Conservation (phyloP, 1,139 yeast genomes). For the Casaregolazyma lundiana region DNA sequence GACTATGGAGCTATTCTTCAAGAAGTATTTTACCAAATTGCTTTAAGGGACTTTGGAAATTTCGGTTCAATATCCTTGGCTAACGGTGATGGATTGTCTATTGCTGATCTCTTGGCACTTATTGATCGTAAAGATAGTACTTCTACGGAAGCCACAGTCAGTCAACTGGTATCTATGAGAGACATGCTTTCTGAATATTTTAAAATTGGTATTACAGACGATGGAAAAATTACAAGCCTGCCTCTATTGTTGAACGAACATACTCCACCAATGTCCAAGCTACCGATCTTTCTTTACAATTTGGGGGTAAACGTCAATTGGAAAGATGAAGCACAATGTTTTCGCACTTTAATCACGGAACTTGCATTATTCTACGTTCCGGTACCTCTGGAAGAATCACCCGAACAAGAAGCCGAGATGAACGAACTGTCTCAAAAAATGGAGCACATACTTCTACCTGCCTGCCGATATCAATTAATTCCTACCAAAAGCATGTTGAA, state of each 20-base stretch:
- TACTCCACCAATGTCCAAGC: slow-evolving; percentile 56
- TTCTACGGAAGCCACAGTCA: slow-evolving; percentile 8
- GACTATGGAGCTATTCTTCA: slow-evolving; percentile 67
- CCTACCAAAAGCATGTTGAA: slow-evolving; percentile 53
- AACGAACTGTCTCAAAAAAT: slow-evolving; percentile 29
- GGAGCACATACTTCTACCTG: slow-evolving; percentile 63
- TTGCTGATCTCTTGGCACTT: slow-evolving; percentile 15
- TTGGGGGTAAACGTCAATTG: slow-evolving; percentile 58
- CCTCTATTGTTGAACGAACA: slow-evolving; percentile 69
- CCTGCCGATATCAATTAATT: slow-evolving; percentile 55
- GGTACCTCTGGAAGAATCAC: slow-evolving; percentile 39
- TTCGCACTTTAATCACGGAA: slow-evolving; percentile 59
- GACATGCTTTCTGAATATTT: slow-evolving; percentile 86
- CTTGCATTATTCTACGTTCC: slow-evolving; percentile 75
- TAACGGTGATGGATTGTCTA: slow-evolving; percentile 23
- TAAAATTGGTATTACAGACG: slow-evolving; percentile 40
- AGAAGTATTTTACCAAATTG: slow-evolving; percentile 78
- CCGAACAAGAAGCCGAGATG: slow-evolving; percentile 21
- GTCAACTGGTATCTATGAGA: slow-evolving; percentile 23
- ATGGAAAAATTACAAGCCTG: slow-evolving; percentile 35
- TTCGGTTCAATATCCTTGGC: slow-evolving; percentile 55
- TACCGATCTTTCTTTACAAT: slow-evolving; percentile 63
- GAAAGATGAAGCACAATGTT: slow-evolving; percentile 61
- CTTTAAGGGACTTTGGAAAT: slow-evolving; percentile 72
- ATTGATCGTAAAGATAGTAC: slow-evolving; percentile 4